Evolutionary conservation across 2,329 filamentous ascomycete genomes (phyloP).

Genomic region (Fusarium tupiense): DNA sequence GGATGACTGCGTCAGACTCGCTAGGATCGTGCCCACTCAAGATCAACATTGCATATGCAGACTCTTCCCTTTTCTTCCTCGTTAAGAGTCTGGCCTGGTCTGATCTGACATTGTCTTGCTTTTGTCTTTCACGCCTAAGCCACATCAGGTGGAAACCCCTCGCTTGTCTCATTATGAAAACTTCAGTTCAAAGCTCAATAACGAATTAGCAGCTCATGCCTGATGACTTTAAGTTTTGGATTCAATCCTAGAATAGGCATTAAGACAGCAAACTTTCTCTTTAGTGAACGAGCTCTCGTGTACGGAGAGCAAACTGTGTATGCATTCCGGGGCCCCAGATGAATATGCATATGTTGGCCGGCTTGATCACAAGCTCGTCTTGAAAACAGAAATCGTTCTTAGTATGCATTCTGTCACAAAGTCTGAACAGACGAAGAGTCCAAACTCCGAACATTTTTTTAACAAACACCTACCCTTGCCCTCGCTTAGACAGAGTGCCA

Average conservation of each 20-base stretch:
- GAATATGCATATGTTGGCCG: background rate
- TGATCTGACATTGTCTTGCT: background rate
- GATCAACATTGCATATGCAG: constrained; percentile 32
- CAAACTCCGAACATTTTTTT: background rate
- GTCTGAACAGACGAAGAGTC: constrained; percentile 3
- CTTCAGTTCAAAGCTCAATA: background rate
- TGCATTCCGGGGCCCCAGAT: background rate
- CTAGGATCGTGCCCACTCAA: constrained; percentile 15
- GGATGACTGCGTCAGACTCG: constrained; percentile 13
- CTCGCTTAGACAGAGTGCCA: background rate
- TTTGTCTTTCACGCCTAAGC: constrained; percentile 3
- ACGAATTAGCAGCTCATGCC: background rate
- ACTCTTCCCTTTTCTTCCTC: constrained; percentile 12
- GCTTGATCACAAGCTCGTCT: background rate
- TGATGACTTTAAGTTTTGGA: background rate
- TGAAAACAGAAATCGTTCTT: background rate
- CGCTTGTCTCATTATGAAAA: constrained; percentile 8
- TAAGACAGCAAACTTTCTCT: background rate
- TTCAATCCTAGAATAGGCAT: background rate
- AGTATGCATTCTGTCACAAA: background rate
- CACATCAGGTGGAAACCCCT: constrained; percentile 3
- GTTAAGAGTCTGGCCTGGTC: background rate
- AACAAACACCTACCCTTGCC: constrained; percentile 1
- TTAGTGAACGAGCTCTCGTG: background rate
- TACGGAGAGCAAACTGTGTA: background rate